Evolutionary conservation across 305 asterid genomes (phyloP), one percentile per base, ranked within the genome.

Genomic region (Stenogyne calaminthoides): DNA sequence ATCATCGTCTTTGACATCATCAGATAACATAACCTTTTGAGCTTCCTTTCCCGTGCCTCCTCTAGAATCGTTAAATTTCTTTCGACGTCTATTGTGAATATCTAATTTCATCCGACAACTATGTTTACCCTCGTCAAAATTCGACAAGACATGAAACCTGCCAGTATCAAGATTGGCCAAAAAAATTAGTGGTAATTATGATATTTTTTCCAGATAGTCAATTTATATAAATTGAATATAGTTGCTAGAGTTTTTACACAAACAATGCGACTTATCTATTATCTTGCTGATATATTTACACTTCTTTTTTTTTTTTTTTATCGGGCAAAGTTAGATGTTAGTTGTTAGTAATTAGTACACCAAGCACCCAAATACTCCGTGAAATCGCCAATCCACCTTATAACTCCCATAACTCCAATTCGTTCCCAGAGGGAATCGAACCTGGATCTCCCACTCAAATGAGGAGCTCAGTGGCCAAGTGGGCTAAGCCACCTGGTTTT

Each of bases 111-210:
- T 83, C 49, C 97, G 85, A 74, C 98, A 93, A 80, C 98, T 93
- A n/a, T 97, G 92, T 65, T 89, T 93, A 74, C 96, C 96, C 84
- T 91, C 97, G 44, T 93, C 97, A 82, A 93, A 93, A 79, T 91
- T 96, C 16, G 90, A 80, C 76, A 93, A 72, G 22, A 88, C 69
- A 76, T 93, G 98, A 82, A 93, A 93, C 98, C 98, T 93, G 86
- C 83, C 81, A 76, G 79, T 40, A 9, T 69, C 54, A 51, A 66
- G 55, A 42, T 46, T 72, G 36, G 9, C 36, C 3, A 4, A 57
- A 6, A 59, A 25, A 15, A 15, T 19, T 7, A 47, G 16, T 36
- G 72, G 18, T 11, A 27, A 8, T 4, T 8, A 47, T 46, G 15
- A 11, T n/a, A 25, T 52, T 29, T 6, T 16, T 3, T 5, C 36